Conservation (phyloP, 805 yeast genomes). For the Tetrapisispora nanseiensis region DNA sequence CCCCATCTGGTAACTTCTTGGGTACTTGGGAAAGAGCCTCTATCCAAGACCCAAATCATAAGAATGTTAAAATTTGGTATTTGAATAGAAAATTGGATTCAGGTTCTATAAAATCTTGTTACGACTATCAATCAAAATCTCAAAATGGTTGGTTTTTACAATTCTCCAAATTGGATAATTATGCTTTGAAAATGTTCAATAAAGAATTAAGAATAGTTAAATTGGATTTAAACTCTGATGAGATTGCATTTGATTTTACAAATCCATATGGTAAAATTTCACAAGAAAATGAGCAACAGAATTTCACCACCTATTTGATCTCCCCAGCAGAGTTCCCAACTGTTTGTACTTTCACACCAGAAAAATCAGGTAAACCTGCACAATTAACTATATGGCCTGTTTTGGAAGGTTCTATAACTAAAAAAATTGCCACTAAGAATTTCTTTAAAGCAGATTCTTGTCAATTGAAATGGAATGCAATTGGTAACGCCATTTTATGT, state of each 20-base stretch:
- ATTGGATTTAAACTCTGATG: constrained; percentile 31
- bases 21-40: constrained; percentile 88
- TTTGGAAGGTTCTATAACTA: constrained; percentile 33
- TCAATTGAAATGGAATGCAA: constrained; percentile 82
- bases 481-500: constrained; percentile 91
- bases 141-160: constrained; percentile 72
- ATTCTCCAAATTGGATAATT: constrained; percentile 29
- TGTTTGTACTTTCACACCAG: constrained; percentile 85
- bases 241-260: constrained; percentile 32
- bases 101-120: constrained; percentile 12
- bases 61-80: constrained; percentile 73
- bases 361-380: constrained; percentile 81
- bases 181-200: constrained; percentile 21
- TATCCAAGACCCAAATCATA: constrained; percentile 57
- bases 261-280: constrained; percentile 51
- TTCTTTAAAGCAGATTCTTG: constrained; percentile 95
- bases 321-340: constrained; percentile 88
- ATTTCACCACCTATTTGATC: constrained; percentile 40
- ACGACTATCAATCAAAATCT: constrained; percentile 61
- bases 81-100: constrained; percentile 38
- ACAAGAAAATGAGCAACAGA: constrained; percentile 31
- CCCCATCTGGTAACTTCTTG: constrained; percentile 77
- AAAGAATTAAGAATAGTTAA: constrained; percentile 27
- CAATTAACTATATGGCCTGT: constrained; percentile 61
- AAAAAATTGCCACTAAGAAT: constrained; percentile 75